phyloP scores from a whole-genome alignment of 2,329 filamentous ascomycete genomes.

The Arthrobotrys iridis region DNA sequence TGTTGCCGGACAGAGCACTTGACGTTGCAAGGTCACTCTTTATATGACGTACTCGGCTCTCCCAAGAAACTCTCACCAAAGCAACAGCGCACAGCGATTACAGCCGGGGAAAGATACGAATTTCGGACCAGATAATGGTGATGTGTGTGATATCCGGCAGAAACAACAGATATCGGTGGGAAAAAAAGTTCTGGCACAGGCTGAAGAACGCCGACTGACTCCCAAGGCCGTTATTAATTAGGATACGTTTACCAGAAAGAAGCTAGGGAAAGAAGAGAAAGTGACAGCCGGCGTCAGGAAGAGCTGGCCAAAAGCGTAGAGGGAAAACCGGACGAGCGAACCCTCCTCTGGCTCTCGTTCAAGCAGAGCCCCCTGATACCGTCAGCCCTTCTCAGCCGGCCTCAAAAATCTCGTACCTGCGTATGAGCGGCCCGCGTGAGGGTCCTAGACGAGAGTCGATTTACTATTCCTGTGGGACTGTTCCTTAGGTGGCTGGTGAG shows the following conservation, averaged over 20 bases:
- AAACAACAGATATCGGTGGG: background rate
- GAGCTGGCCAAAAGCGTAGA: conserved; percentile 48
- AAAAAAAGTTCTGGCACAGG: background rate
- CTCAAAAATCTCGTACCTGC: conserved; percentile 40
- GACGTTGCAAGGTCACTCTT: conserved; percentile 11
- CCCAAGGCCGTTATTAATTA: conserved; percentile 7
- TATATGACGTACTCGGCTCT: conserved; percentile 37
- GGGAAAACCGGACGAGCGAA: background rate
- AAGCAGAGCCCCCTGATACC: conserved; percentile 52
- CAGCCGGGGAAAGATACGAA: background rate
- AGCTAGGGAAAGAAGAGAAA: conserved; percentile 8
- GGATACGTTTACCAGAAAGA: conserved; percentile 5
- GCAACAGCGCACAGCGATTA: background rate
- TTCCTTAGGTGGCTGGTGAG: conserved; percentile 23
- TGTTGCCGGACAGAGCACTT: conserved; percentile 37
- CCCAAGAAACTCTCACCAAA: background rate
- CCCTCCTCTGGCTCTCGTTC: background rate
- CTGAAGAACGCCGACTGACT: background rate
- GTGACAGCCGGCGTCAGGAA: conserved; percentile 22
- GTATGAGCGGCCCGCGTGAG: conserved; percentile 54
- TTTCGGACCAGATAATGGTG: background rate
- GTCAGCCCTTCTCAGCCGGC: conserved; percentile 27
- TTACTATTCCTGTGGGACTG: conserved; percentile 26
- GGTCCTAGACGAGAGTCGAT: conserved; percentile 28
- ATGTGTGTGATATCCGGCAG: background rate